Evolutionary conservation across 2,329 filamentous ascomycete species (phyloP).

Genomic region (Aspergillus unguis): DNA sequence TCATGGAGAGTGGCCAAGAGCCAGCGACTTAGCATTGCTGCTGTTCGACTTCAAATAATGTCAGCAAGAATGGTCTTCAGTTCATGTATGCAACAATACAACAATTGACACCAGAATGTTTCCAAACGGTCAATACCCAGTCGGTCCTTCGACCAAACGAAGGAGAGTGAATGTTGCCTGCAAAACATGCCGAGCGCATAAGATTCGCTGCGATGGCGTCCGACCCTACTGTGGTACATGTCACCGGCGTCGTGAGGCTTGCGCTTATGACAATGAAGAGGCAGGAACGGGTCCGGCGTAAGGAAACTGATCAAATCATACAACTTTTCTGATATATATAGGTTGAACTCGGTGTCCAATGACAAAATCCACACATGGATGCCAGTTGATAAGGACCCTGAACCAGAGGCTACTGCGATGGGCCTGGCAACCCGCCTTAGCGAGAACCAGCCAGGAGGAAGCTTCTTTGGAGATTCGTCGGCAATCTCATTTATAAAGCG

Average conservation of each 20-base stretch:
- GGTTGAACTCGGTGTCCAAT: too few relatives aligned
- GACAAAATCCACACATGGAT: not conserved
- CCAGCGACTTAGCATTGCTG: too few relatives aligned
- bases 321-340: not conserved
- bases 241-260: conserved; percentile 1
- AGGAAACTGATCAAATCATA: not conserved
- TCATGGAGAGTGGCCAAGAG: too few relatives aligned
- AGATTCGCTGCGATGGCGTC: conserved; percentile 12
- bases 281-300: not conserved
- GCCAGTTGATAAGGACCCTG: not conserved
- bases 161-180: not conserved
- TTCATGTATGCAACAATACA: not conserved
- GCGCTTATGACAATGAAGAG: not conserved
- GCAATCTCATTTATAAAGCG: not conserved
- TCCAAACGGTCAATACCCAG: not conserved
- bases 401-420: not conserved
- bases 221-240: conserved; percentile 5
- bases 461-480: not conserved
- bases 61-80: too few relatives aligned
- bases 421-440: not conserved
- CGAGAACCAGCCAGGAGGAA: not conserved
- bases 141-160: not conserved
- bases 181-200: not conserved
- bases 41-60: too few relatives aligned
- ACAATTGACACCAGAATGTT: conserved; percentile 10